Percentiles rank a stretch among this genome's conserved stretches.
Evolutionary conservation across 805 yeast genomes (phyloP).

Genomic region (Yarrowia hollandica): DNA sequence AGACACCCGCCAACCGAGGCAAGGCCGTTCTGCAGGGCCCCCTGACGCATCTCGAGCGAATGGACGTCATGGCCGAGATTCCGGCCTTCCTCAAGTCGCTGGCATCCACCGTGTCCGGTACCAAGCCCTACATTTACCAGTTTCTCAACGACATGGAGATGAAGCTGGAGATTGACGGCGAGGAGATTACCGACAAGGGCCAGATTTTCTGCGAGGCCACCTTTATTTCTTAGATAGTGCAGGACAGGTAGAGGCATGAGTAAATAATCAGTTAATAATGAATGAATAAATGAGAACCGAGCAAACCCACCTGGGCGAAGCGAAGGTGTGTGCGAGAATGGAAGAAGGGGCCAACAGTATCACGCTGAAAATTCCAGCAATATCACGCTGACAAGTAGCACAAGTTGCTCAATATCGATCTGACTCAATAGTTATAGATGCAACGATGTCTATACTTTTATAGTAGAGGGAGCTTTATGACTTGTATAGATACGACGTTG

Average conservation of each 20-base stretch:
- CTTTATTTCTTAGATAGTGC: slow-evolving; percentile 55
- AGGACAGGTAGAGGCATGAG: neutral
- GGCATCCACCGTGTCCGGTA: slow-evolving; percentile 92
- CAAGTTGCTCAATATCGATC: too few species aligned
- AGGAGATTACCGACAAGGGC: slow-evolving; percentile 55
- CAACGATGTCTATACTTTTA: too few species aligned
- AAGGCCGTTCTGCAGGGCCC: slow-evolving; percentile 59
- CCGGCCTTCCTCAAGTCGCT: slow-evolving; percentile 92
- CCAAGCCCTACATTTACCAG: slow-evolving; percentile 96
- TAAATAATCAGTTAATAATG: slow-evolving; percentile 20
- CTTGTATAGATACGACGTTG: too few species aligned
- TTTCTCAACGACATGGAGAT: slow-evolving; percentile 66
- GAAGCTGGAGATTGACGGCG: slow-evolving; percentile 46
- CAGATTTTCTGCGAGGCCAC: slow-evolving; percentile 77
- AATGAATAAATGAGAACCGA: too few species aligned
- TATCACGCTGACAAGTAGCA: too few species aligned
- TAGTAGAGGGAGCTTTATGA: too few species aligned
- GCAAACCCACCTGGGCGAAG: too few species aligned
- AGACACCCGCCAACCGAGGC: slow-evolving; percentile 40
- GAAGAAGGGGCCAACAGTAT: too few species aligned
- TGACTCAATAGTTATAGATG: too few species aligned
- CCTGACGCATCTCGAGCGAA: slow-evolving; percentile 72
- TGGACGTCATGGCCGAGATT: slow-evolving; percentile 96
- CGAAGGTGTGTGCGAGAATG: too few species aligned
- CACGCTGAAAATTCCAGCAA: too few species aligned